Conservation (phyloP, 352 stramenopile species). For the Phytophthora lateralis region DNA sequence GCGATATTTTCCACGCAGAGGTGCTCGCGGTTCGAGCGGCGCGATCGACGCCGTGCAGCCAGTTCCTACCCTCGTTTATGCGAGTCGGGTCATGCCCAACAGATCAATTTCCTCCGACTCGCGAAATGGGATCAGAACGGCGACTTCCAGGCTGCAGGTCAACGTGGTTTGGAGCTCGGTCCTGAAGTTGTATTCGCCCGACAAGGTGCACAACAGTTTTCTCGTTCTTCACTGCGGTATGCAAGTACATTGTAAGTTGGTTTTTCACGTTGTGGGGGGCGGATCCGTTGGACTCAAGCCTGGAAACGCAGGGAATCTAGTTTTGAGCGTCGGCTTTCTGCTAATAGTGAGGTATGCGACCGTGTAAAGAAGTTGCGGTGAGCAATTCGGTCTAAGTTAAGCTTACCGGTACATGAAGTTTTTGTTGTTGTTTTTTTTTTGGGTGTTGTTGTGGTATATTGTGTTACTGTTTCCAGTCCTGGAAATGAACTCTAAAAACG, state of each 20-base stretch:
- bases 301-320: not conserved
- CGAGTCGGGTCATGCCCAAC: conserved; percentile 13
- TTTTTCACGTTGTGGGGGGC: too few species aligned
- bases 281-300: not conserved
- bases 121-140: not conserved
- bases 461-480: too few species aligned
- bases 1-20: not conserved
- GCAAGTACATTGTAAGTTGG: too few species aligned
- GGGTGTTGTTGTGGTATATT: too few species aligned
- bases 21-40: not conserved
- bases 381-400: too few species aligned
- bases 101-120: conserved; percentile 22
- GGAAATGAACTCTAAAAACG: too few species aligned
- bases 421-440: too few species aligned
- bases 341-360: not conserved
- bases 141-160: not conserved
- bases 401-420: too few species aligned
- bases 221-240: too few species aligned
- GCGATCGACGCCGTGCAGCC: conserved; percentile 6
- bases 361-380: too few species aligned
- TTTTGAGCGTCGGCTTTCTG: not conserved
- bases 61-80: conserved; percentile 24
- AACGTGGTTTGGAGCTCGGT: not conserved
- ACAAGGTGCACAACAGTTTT: too few species aligned
- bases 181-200: too few species aligned